A percentile compares a stretch with the other conserved stretches of the same genome.
Evolutionary conservation across 257 asterid genomes (phyloP).

Genomic region (Haberlea rhodopensis): DNA sequence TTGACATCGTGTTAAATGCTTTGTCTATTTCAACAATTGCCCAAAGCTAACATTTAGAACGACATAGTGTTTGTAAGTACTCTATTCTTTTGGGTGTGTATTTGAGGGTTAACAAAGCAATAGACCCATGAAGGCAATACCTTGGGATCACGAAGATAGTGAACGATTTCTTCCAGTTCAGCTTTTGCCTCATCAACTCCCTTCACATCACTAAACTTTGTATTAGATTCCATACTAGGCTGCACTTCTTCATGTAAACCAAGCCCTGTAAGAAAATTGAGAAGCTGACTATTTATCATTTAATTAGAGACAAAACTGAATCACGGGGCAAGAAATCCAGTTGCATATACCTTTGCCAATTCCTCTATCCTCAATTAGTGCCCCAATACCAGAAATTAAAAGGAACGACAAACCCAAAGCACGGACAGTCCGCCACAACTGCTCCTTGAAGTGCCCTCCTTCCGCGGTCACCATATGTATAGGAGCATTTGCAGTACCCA

Average conservation of each 20-base stretch:
- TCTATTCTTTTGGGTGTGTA: background rate
- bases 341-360: conserved; percentile 67
- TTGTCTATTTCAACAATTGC: background rate
- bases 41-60: background rate
- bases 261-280: conserved; percentile 51
- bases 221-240: conserved; percentile 74
- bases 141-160: conserved; percentile 98
- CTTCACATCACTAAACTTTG: conserved; percentile 86
- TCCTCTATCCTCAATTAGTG: conserved; percentile 87
- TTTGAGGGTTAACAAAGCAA: background rate
- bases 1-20: background rate
- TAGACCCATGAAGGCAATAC: conserved; percentile 35
- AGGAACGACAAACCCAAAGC: conserved; percentile 75
- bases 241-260: conserved; percentile 90
- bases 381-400: conserved; percentile 76
- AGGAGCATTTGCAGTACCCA: conserved; percentile 86
- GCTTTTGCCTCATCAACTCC: conserved; percentile 98
- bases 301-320: conserved; percentile 16
- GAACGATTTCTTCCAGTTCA: conserved; percentile 94
- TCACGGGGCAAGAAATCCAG: conserved; percentile 6
- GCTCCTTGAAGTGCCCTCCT: conserved; percentile 83
- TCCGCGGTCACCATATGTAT: conserved; percentile 88
- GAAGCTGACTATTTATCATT: conserved; percentile 12
- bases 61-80: background rate
- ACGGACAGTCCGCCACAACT: conserved; percentile 89